Percentiles rank a stretch among this genome's conserved stretches.
phyloP scores from a whole-genome alignment of 2,329 filamentous ascomycete species.

The Basipetospora chlamydospora region DNA sequence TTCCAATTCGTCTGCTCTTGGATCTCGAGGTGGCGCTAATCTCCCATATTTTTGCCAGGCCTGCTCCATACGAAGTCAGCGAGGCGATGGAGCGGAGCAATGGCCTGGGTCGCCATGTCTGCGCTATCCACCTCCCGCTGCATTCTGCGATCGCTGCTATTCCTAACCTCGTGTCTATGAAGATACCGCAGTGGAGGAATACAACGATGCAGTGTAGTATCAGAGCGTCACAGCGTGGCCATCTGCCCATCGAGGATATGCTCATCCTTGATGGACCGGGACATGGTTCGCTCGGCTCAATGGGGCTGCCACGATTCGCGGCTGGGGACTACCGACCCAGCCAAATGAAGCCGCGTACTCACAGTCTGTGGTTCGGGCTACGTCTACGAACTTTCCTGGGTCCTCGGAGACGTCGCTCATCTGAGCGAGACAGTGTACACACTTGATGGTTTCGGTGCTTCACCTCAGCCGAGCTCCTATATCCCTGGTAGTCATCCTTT shows the following conservation, averaged over 20 bases:
- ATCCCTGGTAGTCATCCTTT: too few species aligned
- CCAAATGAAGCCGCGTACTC: slow-evolving; percentile 2
- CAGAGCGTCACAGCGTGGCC: slow-evolving; percentile 27
- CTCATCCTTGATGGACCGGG: slow-evolving; percentile 17
- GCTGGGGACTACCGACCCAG: background rate
- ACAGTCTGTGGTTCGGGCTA: slow-evolving; percentile 1
- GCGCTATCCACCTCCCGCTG: slow-evolving; percentile 22
- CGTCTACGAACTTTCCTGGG: too few species aligned
- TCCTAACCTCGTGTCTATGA: slow-evolving; percentile 18
- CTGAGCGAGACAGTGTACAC: too few species aligned
- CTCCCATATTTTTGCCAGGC: slow-evolving; percentile 11
- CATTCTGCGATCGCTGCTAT: slow-evolving; percentile 16
- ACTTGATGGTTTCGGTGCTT: too few species aligned
- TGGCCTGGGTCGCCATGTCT: slow-evolving; percentile 15
- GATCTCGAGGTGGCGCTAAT: slow-evolving; percentile 11
- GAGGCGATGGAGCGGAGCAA: slow-evolving; percentile 11
- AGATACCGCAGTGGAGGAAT: slow-evolving; percentile 21
- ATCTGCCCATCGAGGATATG: slow-evolving; percentile 21
- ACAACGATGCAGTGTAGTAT: slow-evolving; percentile 25
- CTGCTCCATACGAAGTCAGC: background rate
- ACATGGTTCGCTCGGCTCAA: slow-evolving; percentile 16
- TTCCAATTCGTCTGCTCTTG: slow-evolving; percentile 10
- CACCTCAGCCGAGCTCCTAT: too few species aligned
- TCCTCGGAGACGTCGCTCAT: slow-evolving; percentile 45
- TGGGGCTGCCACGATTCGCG: background rate